Conservation (phyloP, 345 rosid genomes). For the Salix koriyanagi region DNA sequence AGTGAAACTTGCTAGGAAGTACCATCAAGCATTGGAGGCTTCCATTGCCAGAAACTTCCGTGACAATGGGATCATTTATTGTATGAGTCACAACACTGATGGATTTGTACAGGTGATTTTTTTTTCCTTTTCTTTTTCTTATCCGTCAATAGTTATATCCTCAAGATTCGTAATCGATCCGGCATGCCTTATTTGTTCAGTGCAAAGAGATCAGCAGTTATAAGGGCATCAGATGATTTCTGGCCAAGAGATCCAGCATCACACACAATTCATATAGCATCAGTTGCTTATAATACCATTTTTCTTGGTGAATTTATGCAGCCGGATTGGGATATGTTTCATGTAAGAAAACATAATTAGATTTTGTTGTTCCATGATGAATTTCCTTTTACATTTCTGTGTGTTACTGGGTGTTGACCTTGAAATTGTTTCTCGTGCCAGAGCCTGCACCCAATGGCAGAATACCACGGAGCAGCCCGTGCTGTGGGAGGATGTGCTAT, state of each 20-base stretch:
- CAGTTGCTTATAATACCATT: slow-evolving; percentile 62
- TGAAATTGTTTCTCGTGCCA: slow-evolving; percentile 18
- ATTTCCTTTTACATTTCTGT: neutral
- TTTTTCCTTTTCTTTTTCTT: neutral
- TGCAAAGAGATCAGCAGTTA: slow-evolving; percentile 49
- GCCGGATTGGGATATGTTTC: slow-evolving; percentile 80
- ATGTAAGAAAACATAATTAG: slow-evolving; percentile 33
- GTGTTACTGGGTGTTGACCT: neutral
- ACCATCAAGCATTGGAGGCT: slow-evolving; percentile 64
- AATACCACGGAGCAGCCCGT: slow-evolving; percentile 69
- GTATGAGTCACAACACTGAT: slow-evolving; percentile 75
- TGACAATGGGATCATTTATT: slow-evolving; percentile 54
- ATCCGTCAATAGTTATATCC: neutral
- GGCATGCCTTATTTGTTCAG: slow-evolving; percentile 25
- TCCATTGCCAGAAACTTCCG: slow-evolving; percentile 53
- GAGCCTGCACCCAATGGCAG: slow-evolving; percentile 71
- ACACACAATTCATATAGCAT: slow-evolving; percentile 69
- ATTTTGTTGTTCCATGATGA: neutral
- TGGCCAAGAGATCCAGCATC: slow-evolving; percentile 69
- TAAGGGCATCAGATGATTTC: slow-evolving; percentile 68
- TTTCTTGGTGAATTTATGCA: slow-evolving; percentile 74
- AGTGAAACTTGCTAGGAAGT: slow-evolving; percentile 58
- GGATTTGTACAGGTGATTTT: slow-evolving; percentile 52
- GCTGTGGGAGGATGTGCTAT: slow-evolving; percentile 62
- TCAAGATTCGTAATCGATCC: neutral